Conservation (phyloP, 2,329 filamentous ascomycete species). For the Neofusicoccum cordaticola region DNA sequence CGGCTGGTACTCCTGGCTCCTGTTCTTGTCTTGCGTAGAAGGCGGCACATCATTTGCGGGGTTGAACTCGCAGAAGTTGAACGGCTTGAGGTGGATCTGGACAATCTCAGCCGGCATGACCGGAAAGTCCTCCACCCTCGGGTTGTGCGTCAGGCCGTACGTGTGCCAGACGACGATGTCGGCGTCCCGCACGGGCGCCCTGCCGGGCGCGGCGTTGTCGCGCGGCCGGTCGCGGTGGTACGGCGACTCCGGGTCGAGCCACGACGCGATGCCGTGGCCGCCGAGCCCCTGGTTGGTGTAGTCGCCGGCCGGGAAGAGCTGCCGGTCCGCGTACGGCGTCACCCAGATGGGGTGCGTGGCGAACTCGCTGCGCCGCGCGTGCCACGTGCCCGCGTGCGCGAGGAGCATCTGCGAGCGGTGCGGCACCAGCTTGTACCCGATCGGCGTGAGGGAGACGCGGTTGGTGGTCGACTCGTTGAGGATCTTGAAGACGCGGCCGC, state of each 20-base stretch:
- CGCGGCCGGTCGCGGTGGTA: background rate
- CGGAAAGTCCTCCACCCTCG: slow-evolving; percentile 30
- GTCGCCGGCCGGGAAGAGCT: slow-evolving; percentile 26
- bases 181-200: slow-evolving; percentile 19
- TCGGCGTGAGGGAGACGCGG: slow-evolving; percentile 45
- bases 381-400: slow-evolving; percentile 24
- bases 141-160: slow-evolving; percentile 30
- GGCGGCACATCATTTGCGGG: background rate
- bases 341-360: slow-evolving; percentile 29
- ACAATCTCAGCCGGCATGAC: slow-evolving; percentile 30
- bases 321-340: slow-evolving; percentile 26
- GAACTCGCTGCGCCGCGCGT: slow-evolving; percentile 26
- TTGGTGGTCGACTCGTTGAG: slow-evolving; percentile 50
- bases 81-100: slow-evolving; percentile 7
- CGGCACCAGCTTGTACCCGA: slow-evolving; percentile 52
- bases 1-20: background rate
- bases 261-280: background rate
- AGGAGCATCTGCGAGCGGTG: slow-evolving; percentile 27
- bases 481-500: slow-evolving; percentile 46
- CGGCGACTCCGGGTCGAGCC: background rate
- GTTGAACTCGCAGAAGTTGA: background rate
- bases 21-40: background rate
- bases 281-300: slow-evolving; percentile 27
- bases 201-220: background rate
- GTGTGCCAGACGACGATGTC: slow-evolving; percentile 32